A percentile compares a stretch with the other conserved stretches of the same genome.
Evolutionary conservation across 257 asterid genomes (phyloP).

Genomic region (Orobanche coerulescens): DNA sequence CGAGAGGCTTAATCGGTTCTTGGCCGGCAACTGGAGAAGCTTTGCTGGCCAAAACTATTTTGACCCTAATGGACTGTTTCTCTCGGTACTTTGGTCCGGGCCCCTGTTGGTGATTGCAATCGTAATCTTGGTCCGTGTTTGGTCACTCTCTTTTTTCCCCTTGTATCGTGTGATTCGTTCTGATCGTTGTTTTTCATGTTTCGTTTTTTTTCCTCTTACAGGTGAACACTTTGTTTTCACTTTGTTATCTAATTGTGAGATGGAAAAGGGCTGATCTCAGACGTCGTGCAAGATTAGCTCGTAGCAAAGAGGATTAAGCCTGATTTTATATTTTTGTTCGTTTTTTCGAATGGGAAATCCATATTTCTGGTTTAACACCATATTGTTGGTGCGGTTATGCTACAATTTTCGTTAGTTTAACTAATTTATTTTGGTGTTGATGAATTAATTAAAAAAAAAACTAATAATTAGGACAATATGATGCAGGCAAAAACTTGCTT

Average conservation of each 20-base stretch:
- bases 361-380: too few species aligned
- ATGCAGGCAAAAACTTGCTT: not conserved
- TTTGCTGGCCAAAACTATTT: constrained; percentile 92
- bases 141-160: not conserved
- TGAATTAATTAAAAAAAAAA: too few species aligned
- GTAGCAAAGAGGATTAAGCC: constrained; percentile 54
- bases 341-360: constrained; percentile 11
- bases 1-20: constrained; percentile 57
- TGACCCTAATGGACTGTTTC: constrained; percentile 70
- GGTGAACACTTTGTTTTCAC: constrained; percentile 81
- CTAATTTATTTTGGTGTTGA: too few species aligned
- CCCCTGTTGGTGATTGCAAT: constrained; percentile 80
- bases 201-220: constrained; percentile 28
- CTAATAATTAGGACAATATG: too few species aligned
- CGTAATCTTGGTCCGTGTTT: constrained; percentile 61
- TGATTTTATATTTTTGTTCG: too few species aligned
- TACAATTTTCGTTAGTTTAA: not conserved
- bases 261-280: constrained; percentile 91
- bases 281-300: constrained; percentile 83
- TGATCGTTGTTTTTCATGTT: too few species aligned
- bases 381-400: too few species aligned
- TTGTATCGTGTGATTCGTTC: too few species aligned
- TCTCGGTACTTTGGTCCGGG: constrained; percentile 92
- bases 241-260: constrained; percentile 71
- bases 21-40: constrained; percentile 84